Conservation (phyloP, 495 filamentous ascomycete species). For the Lepidopterella palustris region DNA sequence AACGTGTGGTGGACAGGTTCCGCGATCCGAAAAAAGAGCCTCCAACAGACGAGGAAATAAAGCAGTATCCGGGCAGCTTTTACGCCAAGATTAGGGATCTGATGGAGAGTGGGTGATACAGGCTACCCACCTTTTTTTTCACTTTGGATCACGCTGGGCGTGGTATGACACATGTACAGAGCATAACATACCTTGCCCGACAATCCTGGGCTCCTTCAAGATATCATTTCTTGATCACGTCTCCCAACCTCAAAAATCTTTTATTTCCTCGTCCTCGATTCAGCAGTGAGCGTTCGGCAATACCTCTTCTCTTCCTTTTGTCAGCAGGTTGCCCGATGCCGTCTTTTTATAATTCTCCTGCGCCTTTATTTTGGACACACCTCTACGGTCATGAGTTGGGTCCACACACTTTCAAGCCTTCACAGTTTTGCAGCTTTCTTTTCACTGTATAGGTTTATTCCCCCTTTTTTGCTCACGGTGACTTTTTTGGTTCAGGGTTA, state of each 20-base stretch:
- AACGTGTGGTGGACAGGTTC: constrained; percentile 70
- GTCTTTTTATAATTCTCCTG: neutral
- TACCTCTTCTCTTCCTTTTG: no score
- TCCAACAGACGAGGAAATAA: constrained; percentile 65
- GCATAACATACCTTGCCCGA: neutral
- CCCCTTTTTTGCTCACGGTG: no score
- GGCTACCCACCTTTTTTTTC: neutral
- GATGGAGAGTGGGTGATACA: constrained; percentile 39
- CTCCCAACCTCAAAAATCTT: neutral
- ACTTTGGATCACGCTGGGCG: no score
- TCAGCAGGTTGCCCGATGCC: neutral
- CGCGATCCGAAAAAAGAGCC: constrained; percentile 49
- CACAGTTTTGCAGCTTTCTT: no score
- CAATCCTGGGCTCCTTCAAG: neutral
- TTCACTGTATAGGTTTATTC: no score
- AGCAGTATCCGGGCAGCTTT: constrained; percentile 61
- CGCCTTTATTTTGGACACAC: neutral
- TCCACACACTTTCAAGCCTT: no score
- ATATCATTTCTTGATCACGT: neutral
- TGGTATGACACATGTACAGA: no score
- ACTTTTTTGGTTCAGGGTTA: no score
- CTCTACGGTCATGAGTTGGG: neutral
- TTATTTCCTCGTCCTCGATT: neutral
- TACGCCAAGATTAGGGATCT: constrained; percentile 57
- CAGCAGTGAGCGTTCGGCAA: neutral